These are phyloP conservation scores for Austroboletus rostrupii DNA, from an alignment of 1,284 basidiomycete genomes.

Conservation along the genomic window DNA sequence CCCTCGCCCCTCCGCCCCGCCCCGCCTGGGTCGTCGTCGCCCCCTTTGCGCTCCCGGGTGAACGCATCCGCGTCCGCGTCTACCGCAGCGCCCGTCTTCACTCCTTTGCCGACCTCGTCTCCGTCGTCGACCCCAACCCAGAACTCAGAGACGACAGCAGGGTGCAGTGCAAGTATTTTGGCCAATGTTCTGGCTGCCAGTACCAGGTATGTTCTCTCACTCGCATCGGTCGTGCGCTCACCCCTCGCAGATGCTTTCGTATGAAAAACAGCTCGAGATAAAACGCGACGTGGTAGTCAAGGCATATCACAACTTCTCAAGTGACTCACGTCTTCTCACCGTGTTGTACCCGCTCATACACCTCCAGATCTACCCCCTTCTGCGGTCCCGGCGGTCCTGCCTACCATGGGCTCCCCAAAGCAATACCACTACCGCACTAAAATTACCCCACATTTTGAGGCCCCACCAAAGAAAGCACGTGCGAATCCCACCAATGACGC, in stretches of 20 bases:
- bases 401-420: slow-evolving; percentile 83
- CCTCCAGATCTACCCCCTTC: slow-evolving; percentile 50
- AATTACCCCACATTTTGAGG: slow-evolving; percentile 94
- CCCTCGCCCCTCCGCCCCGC: slow-evolving; percentile 43
- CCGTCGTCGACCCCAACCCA: slow-evolving; percentile 63
- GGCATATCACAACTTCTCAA: slow-evolving; percentile 80
- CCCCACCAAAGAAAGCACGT: slow-evolving; percentile 58
- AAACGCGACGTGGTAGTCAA: slow-evolving; percentile 87
- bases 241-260: slow-evolving; percentile 72
- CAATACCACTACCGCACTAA: slow-evolving; percentile 95
- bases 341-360: not conserved
- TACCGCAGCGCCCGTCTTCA: slow-evolving; percentile 65
- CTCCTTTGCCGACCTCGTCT: slow-evolving; percentile 74
- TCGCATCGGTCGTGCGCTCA: slow-evolving; percentile 5
- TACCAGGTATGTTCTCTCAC: slow-evolving; percentile 54
- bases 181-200: slow-evolving; percentile 75
- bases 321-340: slow-evolving; percentile 31
- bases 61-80: slow-evolving; percentile 69
- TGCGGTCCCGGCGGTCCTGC: slow-evolving; percentile 63
- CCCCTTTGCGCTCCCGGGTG: slow-evolving; percentile 81
- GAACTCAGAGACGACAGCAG: slow-evolving; percentile 62
- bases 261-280: slow-evolving; percentile 80
- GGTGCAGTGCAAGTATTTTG: slow-evolving; percentile 84
- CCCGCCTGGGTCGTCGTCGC: slow-evolving; percentile 76
- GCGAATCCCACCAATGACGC: slow-evolving; percentile 29